Conservation (phyloP, 164 flowering plant species). For the Sextonia rubra region DNA sequence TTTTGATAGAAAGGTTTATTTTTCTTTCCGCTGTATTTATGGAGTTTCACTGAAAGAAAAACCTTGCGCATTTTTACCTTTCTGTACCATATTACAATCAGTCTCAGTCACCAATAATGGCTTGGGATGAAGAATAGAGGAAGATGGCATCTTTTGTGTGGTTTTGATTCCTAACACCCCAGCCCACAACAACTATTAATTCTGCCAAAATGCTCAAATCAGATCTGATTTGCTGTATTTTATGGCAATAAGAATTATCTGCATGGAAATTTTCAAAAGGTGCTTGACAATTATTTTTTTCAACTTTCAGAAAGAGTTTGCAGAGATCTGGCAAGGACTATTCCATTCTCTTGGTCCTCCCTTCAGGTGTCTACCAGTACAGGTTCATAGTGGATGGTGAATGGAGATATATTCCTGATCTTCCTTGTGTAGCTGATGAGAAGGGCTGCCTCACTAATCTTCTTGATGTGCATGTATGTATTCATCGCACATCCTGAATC, state of each 20-base stretch:
- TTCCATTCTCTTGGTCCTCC: conserved; percentile 65
- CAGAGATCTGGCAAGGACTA: conserved; percentile 85
- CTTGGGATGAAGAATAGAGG: too few species aligned
- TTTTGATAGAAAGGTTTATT: background rate
- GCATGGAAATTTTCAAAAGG: background rate
- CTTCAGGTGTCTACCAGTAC: conserved; percentile 82
- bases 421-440: conserved; percentile 67
- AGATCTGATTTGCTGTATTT: too few species aligned
- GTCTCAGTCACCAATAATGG: background rate
- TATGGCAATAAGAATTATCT: background rate
- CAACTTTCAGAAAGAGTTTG: conserved; percentile 50
- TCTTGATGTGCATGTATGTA: conserved; percentile 80
- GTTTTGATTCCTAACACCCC: too few species aligned
- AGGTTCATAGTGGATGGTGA: conserved; percentile 86
- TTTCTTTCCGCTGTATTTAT: background rate
- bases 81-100: background rate
- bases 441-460: conserved; percentile 57
- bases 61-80: background rate
- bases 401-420: conserved; percentile 71
- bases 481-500: background rate
- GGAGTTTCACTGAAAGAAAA: background rate
- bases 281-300: background rate
- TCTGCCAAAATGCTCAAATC: too few species aligned
- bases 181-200: too few species aligned
- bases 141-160: too few species aligned